phyloP scores from a whole-genome alignment of 495 filamentous ascomycete genomes.

The Niebla homalea region DNA sequence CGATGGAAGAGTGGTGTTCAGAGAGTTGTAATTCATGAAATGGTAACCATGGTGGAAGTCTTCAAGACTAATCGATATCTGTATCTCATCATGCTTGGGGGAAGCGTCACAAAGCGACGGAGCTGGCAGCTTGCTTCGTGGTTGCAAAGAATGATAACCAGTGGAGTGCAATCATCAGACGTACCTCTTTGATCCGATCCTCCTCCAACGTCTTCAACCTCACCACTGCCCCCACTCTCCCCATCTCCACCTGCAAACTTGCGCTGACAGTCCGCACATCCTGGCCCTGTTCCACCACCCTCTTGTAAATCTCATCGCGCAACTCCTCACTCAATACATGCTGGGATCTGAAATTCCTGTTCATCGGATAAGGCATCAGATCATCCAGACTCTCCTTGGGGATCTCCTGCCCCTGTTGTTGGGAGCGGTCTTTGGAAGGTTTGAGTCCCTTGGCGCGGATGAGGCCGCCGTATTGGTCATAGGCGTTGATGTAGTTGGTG shows the following conservation, averaged over 20 bases:
- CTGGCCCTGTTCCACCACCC: slow-evolving; percentile 48
- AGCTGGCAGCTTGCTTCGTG: too few species aligned
- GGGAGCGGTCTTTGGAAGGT: neutral
- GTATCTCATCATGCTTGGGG: slow-evolving; percentile 54
- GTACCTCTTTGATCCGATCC: slow-evolving; percentile 58
- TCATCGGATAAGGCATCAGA: slow-evolving; percentile 59
- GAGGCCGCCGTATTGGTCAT: slow-evolving; percentile 29
- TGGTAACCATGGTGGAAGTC: slow-evolving; percentile 52
- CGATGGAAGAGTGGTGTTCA: slow-evolving; percentile 15
- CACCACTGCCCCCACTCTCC: slow-evolving; percentile 78
- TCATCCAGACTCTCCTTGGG: slow-evolving; percentile 26
- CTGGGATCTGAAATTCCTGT: slow-evolving; percentile 56
- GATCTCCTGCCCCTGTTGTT: slow-evolving; percentile 15
- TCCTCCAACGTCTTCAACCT: slow-evolving; percentile 80
- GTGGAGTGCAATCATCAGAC: too few species aligned
- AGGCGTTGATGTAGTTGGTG: slow-evolving; percentile 53
- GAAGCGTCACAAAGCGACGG: neutral
- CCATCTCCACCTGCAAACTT: slow-evolving; percentile 64
- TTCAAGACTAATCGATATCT: slow-evolving; percentile 99
- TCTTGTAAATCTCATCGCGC: slow-evolving; percentile 59
- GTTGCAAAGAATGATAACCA: too few species aligned
- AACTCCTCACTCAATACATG: slow-evolving; percentile 64
- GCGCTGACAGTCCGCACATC: slow-evolving; percentile 69
- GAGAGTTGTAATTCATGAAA: slow-evolving; percentile 33
- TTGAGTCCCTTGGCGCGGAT: slow-evolving; percentile 16